Conservation (phyloP, 257 asterid species). For the Solanum pinnatisectum region DNA sequence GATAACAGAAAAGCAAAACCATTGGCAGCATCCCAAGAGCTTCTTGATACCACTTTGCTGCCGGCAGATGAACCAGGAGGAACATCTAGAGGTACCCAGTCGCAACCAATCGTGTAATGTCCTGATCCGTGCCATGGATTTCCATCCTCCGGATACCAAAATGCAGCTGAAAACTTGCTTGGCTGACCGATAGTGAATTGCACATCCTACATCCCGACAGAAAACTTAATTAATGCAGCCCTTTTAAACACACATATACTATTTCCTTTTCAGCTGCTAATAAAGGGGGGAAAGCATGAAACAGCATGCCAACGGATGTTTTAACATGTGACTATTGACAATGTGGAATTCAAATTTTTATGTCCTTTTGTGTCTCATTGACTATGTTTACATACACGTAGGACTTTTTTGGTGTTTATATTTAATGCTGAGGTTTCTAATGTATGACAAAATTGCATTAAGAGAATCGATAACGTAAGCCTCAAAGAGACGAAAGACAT, state of each 20-base stretch:
- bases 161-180: slow-evolving; percentile 68
- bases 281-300: background rate
- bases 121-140: slow-evolving; percentile 73
- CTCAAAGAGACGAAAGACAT: background rate
- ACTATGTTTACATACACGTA: background rate
- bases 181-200: slow-evolving; percentile 61
- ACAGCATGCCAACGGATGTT: background rate
- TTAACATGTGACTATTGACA: background rate
- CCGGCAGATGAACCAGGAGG: slow-evolving; percentile 26
- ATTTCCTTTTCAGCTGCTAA: background rate
- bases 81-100: slow-evolving; percentile 60
- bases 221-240: background rate
- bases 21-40: slow-evolving; percentile 74
- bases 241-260: background rate
- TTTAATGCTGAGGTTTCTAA: background rate
- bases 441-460: background rate
- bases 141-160: slow-evolving; percentile 67
- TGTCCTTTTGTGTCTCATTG: background rate
- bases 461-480: background rate
- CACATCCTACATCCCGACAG: slow-evolving; percentile 41
- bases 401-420: background rate
- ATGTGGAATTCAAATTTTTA: background rate
- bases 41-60: slow-evolving; percentile 22
- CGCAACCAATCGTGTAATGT: slow-evolving; percentile 64
- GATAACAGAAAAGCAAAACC: slow-evolving; percentile 69